Conservation (phyloP, 1,139 yeast genomes). For the Diutina pseudorugosa region DNA sequence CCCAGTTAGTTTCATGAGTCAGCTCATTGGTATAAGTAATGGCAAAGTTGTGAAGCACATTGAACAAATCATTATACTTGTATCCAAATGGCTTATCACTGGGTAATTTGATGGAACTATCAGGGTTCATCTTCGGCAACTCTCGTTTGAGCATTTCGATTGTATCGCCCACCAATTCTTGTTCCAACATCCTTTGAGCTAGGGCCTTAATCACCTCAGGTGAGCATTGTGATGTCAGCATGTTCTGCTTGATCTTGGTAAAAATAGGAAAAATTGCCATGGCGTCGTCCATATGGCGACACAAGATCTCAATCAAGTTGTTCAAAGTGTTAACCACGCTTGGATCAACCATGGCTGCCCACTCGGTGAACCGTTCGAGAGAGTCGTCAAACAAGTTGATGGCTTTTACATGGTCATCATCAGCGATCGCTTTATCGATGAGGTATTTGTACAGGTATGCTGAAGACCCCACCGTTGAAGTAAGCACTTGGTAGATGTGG, state of each 20-base stretch:
- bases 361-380: slow-evolving; percentile 12
- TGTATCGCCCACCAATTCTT: slow-evolving; percentile 43
- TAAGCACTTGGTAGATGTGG: background rate
- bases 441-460: slow-evolving; percentile 17
- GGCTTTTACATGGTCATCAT: slow-evolving; percentile 14
- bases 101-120: slow-evolving; percentile 19
- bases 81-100: slow-evolving; percentile 15
- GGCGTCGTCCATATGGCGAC: slow-evolving; percentile 13
- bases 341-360: slow-evolving; percentile 24
- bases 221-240: slow-evolving; percentile 16
- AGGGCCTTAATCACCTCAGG: slow-evolving; percentile 38
- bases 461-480: slow-evolving; percentile 11
- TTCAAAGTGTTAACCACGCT: slow-evolving; percentile 19
- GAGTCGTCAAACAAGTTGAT: slow-evolving; percentile 22
- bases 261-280: slow-evolving; percentile 21
- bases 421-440: slow-evolving; percentile 19
- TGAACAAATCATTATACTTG: slow-evolving; percentile 21
- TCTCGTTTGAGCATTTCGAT: slow-evolving; percentile 50
- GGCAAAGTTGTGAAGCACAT: slow-evolving; percentile 35
- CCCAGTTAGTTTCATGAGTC: slow-evolving; percentile 46
- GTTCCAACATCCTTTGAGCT: slow-evolving; percentile 32
- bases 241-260: slow-evolving; percentile 26
- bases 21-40: slow-evolving; percentile 27
- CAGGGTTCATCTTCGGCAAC: slow-evolving; percentile 34
- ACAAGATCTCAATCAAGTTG: slow-evolving; percentile 17